Percentiles rank a stretch among this genome's conserved stretches.
Conservation (phyloP, 441 rosid genomes). For the Euphorbia schlechtendalii region DNA sequence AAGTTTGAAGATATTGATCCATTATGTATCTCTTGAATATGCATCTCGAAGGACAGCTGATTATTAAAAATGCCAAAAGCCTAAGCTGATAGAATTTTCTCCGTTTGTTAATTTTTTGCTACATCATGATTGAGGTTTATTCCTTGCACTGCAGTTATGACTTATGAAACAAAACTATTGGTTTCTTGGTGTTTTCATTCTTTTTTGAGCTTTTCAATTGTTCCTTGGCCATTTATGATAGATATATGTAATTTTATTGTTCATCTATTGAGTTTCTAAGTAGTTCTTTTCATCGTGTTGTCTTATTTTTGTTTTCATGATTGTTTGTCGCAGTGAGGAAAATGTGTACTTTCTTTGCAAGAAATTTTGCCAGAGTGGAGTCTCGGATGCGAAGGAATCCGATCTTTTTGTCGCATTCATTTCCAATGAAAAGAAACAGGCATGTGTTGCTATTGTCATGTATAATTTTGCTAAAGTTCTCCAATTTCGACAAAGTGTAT, state of each 20-base stretch:
- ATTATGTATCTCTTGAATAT: no score
- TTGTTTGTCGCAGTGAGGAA: slow-evolving; percentile 52
- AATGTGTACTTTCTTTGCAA: slow-evolving; percentile 74
- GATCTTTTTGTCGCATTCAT: slow-evolving; percentile 71
- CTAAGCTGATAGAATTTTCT: background rate
- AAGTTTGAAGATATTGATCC: background rate
- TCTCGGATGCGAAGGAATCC: slow-evolving; percentile 47
- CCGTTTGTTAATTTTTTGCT: background rate
- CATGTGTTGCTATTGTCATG: slow-evolving; percentile 21
- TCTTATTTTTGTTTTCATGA: background rate
- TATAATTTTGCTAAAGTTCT: background rate
- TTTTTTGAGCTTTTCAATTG: background rate
- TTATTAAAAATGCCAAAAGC: background rate
- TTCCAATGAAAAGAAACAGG: slow-evolving; percentile 84
- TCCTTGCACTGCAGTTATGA: background rate
- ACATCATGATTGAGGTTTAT: background rate
- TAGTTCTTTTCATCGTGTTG: background rate
- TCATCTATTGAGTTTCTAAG: background rate
- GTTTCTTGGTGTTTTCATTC: background rate
- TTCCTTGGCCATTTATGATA: background rate
- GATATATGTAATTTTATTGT: background rate
- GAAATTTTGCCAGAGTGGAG: slow-evolving; percentile 43
- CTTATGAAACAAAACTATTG: background rate
- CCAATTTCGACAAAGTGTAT: background rate
- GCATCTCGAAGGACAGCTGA: no score